These are phyloP conservation scores for Platanus orientalis DNA, from an alignment of 164 flowering plant species.

Conservation along the genomic window DNA sequence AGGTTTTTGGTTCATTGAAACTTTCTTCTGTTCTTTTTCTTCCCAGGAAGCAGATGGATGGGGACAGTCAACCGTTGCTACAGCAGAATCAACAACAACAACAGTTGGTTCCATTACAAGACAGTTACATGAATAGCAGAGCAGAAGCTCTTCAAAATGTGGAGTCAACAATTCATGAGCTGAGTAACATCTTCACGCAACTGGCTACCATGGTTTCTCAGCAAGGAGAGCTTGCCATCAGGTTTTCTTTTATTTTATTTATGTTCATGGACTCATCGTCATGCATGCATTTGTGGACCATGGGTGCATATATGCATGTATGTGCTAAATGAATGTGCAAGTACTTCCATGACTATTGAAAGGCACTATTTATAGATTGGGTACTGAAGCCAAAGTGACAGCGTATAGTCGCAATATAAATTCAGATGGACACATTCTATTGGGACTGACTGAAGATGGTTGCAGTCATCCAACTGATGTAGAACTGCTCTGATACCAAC, in stretches of 20 bases:
- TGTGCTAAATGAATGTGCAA: no score
- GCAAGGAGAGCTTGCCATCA: conserved; percentile 98
- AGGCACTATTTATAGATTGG: no score
- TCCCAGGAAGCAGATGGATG: conserved; percentile 63
- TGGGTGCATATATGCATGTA: no score
- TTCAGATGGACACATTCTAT: no score
- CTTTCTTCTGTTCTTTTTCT: background rate
- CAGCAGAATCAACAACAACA: conserved; percentile 72
- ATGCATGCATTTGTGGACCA: no score
- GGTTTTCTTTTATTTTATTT: conserved; percentile 26
- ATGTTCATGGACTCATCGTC: no score
- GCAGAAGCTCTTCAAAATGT: conserved; percentile 98
- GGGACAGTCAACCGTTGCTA: conserved; percentile 64
- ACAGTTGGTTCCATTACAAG: conserved; percentile 84
- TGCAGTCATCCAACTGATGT: no score
- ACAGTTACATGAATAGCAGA: conserved; percentile 95
- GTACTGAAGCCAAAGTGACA: no score
- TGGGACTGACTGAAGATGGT: no score
- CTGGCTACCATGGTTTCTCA: conserved; percentile 96
- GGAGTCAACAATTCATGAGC: conserved; percentile 92
- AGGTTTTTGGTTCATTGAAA: background rate
- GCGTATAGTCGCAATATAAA: no score
- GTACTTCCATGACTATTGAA: no score
- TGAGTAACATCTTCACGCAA: conserved; percentile 83
- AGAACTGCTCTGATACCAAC: no score